Evolutionary conservation across 768 basidiomycete species (phyloP).

Genomic region (Leccinum variicolor): DNA sequence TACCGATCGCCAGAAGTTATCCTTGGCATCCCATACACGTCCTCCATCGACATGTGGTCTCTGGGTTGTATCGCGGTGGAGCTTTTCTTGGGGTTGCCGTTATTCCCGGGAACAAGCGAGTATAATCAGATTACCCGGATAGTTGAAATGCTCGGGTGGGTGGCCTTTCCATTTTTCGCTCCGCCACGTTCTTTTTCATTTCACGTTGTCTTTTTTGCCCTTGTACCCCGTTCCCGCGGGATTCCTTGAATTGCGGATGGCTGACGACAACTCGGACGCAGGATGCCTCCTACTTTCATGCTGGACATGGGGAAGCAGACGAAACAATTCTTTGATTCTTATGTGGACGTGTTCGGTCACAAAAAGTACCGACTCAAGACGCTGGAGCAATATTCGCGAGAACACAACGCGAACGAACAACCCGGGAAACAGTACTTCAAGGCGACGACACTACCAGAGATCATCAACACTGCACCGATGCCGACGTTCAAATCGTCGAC

Average conservation of each 20-base stretch:
- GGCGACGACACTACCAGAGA: conserved; percentile 88
- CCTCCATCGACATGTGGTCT: conserved; percentile 99
- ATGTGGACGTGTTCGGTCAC: conserved; percentile 68
- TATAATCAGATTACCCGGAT: conserved; percentile 98
- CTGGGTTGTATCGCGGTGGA: conserved; percentile 98
- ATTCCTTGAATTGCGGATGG: background rate
- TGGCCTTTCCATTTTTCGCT: conserved; percentile 11
- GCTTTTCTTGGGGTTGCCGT: conserved; percentile 90
- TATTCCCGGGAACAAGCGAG: conserved; percentile 98
- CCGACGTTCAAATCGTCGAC: conserved; percentile 73
- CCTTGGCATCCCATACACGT: conserved; percentile 89
- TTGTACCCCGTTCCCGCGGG: background rate
- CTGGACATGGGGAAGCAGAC: conserved; percentile 96
- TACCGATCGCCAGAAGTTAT: conserved; percentile 98
- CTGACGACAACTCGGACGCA: conserved; percentile 30
- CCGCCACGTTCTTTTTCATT: background rate
- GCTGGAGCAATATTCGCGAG: conserved; percentile 92
- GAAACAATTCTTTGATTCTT: conserved; percentile 86
- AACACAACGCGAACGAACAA: conserved; percentile 94
- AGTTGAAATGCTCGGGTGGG: conserved; percentile 97
- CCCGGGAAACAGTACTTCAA: conserved; percentile 99
- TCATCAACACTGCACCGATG: conserved; percentile 95
- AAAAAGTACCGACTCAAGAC: conserved; percentile 87
- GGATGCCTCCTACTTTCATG: conserved; percentile 88
- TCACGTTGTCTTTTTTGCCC: background rate